Conservation (phyloP, 495 filamentous ascomycete species). For the Penicillium samsonianum region DNA sequence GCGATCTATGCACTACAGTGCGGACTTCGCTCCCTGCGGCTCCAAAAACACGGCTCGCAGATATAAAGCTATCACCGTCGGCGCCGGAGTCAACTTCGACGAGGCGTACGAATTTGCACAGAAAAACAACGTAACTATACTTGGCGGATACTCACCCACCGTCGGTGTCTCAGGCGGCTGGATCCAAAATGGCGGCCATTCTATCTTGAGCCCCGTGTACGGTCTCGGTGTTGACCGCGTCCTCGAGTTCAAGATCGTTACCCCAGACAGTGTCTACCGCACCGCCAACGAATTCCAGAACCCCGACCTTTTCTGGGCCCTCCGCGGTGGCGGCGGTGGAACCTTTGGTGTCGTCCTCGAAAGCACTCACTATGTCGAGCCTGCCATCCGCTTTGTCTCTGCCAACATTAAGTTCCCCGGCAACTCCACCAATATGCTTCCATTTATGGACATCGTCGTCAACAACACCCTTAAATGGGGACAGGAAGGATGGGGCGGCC, state of each 20-base stretch:
- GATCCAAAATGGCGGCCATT: conserved; percentile 45
- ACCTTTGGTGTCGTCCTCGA: conserved; percentile 55
- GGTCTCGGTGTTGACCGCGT: conserved; percentile 53
- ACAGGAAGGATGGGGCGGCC: conserved; percentile 50
- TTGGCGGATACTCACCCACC: neutral
- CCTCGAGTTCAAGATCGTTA: conserved; percentile 46
- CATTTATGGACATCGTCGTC: conserved; percentile 41
- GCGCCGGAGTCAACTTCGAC: conserved; percentile 51
- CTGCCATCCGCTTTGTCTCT: neutral
- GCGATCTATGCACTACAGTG: conserved; percentile 34
- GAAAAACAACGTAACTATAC: conserved; percentile 23
- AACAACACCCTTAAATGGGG: conserved; percentile 45
- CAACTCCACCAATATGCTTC: conserved; percentile 11
- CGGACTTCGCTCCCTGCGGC: neutral
- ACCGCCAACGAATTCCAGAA: conserved; percentile 45
- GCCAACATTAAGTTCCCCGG: neutral
- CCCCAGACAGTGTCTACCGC: conserved; percentile 43
- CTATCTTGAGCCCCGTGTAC: conserved; percentile 37
- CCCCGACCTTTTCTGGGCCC: conserved; percentile 52
- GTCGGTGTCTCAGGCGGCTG: conserved; percentile 40
- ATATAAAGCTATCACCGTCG: conserved; percentile 44
- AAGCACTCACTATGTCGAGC: conserved; percentile 38
- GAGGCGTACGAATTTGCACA: conserved; percentile 45
- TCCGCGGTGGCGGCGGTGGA: conserved; percentile 58
- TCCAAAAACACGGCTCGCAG: neutral